Evolutionary conservation across 73 alveolate species (phyloP).

Genomic region (Paramecium tetraurelia): DNA sequence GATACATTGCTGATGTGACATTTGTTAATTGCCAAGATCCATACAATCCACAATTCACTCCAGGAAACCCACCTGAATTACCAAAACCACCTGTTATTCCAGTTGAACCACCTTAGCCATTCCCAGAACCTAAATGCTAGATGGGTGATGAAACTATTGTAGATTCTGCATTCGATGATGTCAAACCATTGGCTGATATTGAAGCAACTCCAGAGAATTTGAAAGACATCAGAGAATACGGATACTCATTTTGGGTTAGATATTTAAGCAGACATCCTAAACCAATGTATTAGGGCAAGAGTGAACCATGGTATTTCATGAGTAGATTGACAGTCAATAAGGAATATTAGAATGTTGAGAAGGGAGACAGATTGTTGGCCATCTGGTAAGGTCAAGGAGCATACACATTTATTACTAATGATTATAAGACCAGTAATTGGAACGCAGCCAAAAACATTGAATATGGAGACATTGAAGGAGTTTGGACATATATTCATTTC

Average conservation of each 20-base stretch:
- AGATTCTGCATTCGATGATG: background rate
- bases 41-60: background rate
- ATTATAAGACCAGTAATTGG: background rate
- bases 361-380: constrained; percentile 44
- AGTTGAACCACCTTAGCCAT: constrained; percentile 29
- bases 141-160: constrained; percentile 45
- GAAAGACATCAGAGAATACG: constrained; percentile 50
- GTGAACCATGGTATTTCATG: constrained; percentile 49
- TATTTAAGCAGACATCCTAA: constrained; percentile 2
- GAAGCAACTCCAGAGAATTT: constrained; percentile 18
- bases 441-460: background rate
- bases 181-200: constrained; percentile 49
- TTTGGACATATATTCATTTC: constrained; percentile 17
- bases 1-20: constrained; percentile 22
- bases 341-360: background rate
- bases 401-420: constrained; percentile 23
- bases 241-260: constrained; percentile 31
- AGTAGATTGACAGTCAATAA: constrained; percentile 24
- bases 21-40: constrained; percentile 17
- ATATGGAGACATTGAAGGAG: constrained; percentile 48
- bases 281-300: constrained; percentile 29
- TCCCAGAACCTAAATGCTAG: constrained; percentile 12
- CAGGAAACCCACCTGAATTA: constrained; percentile 29
- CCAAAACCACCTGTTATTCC: constrained; percentile 28
- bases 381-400: constrained; percentile 32